Base-by-base conservation (phyloP, 441 rosid genomes). In the Erodium texanum region DNA sequence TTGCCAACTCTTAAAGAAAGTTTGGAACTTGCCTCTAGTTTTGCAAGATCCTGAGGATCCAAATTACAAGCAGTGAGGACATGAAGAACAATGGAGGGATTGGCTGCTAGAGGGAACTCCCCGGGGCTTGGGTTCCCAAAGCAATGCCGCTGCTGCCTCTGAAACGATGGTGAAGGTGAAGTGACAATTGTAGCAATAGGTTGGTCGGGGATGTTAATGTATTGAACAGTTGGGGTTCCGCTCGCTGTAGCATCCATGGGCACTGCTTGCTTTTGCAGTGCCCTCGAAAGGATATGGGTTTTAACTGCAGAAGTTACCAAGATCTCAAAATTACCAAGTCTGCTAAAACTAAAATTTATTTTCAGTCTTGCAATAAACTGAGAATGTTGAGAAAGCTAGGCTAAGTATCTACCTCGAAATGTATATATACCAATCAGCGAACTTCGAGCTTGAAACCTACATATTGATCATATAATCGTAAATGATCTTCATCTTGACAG, bases 31-130 rank as follows among this genome's bases (percentile, higher is more conserved):
- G 92, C 99, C 99, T 94, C 99, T 19, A 94, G 84, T 71, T 84
- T 94, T 5, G 96, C 99, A 59, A 94, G 98, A 77, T 94, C 99
- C 67, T 88, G 96, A 62, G 99, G 96, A 70, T 83, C 92, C 80
- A 94, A 87, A 75, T 77, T 85, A 76, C 96, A 88, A 3, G 94
- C 78, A 1, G 99, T 92, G 24, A 94, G 96, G 73, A 94, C 92
- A 79, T 94, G 93, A 65, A 94, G 98, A 19, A 92, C 89, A 75
- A 94, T 87, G 64, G 97, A 92, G 43, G 99, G 99, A 68, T 71
- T 92, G 24, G 96, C 88, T 71, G 99, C 94, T 73, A 94, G 79
- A 14, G 99, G 99, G 76, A 94, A 94, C 64, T 94, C 99, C 76
- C 99, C 99, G 22, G 99, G 97, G 52, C 73, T 72, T 16, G 89